These are phyloP conservation scores for Sclerotinia sclerotiorum DNA, from an alignment of 2,329 filamentous ascomycete genomes.

Conservation along the genomic window DNA sequence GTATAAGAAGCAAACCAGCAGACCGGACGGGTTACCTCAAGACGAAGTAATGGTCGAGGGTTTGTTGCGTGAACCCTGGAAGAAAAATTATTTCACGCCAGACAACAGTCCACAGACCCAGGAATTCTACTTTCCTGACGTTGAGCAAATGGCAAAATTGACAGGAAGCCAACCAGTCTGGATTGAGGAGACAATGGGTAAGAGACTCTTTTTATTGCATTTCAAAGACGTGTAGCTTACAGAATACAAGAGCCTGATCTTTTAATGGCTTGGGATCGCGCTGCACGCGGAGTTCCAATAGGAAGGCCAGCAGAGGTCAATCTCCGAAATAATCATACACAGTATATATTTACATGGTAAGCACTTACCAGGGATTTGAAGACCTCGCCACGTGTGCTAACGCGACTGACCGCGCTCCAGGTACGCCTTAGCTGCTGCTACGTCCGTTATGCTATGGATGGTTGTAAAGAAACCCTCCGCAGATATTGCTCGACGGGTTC, in stretches of 20 bases:
- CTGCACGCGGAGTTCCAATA: conserved; percentile 82
- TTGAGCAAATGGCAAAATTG: conserved; percentile 82
- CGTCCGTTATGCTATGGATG: conserved; percentile 95
- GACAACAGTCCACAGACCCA: conserved; percentile 79
- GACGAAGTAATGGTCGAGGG: conserved; percentile 80
- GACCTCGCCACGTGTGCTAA: not conserved
- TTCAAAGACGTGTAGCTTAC: not conserved
- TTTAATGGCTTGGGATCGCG: conserved; percentile 71
- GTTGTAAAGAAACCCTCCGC: conserved; percentile 83
- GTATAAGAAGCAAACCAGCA: conserved; percentile 60
- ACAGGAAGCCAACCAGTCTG: conserved; percentile 85
- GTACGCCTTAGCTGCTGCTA: conserved; percentile 83
- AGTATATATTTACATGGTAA: conserved; percentile 99
- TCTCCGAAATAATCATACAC: conserved; percentile 91
- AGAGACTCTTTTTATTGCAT: conserved; percentile 34
- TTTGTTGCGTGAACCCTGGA: conserved; percentile 82
- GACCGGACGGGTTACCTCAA: conserved; percentile 63
- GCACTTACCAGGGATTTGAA: conserved; percentile 39
- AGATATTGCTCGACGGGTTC: conserved; percentile 69
- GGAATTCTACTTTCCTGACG: conserved; percentile 94
- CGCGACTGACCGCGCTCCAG: conserved; percentile 46
- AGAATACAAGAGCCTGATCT: conserved; percentile 67
- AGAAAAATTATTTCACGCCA: conserved; percentile 97
- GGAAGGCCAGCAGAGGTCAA: conserved; percentile 87
- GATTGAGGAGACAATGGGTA: conserved; percentile 95